phyloP scores from a whole-genome alignment of 495 filamentous ascomycete species.

The Penicillium subrubescens region DNA sequence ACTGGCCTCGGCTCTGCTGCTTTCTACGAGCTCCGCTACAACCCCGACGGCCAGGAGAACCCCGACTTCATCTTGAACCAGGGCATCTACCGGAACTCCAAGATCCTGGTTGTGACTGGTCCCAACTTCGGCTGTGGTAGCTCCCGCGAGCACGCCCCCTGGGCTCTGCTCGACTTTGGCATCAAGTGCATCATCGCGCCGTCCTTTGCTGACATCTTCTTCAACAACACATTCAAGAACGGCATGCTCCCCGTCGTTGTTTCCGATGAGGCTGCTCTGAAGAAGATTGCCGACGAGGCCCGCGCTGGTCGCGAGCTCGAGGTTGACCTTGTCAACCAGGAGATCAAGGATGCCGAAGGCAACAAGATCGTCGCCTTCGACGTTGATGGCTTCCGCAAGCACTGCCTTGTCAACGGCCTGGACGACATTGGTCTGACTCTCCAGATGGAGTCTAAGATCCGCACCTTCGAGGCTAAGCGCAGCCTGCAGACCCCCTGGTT shows the following conservation, averaged over 20 bases:
- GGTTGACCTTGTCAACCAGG: conserved; percentile 85
- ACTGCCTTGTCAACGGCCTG: conserved; percentile 91
- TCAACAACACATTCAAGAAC: conserved; percentile 99
- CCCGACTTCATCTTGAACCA: conserved; percentile 87
- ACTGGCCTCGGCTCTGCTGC: conserved; percentile 87
- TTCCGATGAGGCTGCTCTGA: conserved; percentile 63
- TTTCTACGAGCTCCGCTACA: conserved; percentile 81
- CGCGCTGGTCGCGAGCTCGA: conserved; percentile 83
- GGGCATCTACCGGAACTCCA: conserved; percentile 79
- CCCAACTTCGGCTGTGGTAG: conserved; percentile 95
- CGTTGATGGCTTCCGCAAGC: conserved; percentile 87
- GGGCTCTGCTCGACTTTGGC: conserved; percentile 95
- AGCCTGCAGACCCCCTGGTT: conserved; percentile 86
- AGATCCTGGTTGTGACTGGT: conserved; percentile 92
- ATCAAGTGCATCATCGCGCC: conserved; percentile 93
- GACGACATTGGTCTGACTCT: conserved; percentile 97
- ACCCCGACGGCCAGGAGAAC: conserved; percentile 73
- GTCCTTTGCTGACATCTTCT: conserved; percentile 96
- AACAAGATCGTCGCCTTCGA: conserved; percentile 75
- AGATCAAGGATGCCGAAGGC: conserved; percentile 75
- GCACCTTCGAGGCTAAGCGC: conserved; percentile 75
- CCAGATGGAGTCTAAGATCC: conserved; percentile 88
- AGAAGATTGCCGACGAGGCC: conserved; percentile 77
- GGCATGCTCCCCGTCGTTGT: conserved; percentile 93
- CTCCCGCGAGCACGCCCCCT: conserved; percentile 93